phyloP scores from a whole-genome alignment of 2,329 filamentous ascomycete genomes.

The Diplodia scrobiculata region DNA sequence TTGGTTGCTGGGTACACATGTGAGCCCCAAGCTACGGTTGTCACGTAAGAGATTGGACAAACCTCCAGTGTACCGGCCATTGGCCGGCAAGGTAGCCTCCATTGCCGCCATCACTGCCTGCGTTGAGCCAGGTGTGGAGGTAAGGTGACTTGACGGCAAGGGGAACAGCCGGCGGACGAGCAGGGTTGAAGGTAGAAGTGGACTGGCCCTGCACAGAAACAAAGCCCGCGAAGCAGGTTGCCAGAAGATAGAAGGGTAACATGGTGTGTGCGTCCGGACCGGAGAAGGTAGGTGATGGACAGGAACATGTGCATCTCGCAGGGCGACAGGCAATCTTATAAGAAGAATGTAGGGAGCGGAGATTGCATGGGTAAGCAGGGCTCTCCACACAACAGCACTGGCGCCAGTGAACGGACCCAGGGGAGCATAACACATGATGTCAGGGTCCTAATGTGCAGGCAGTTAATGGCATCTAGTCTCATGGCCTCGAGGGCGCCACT shows the following conservation, averaged over 20 bases:
- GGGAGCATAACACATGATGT: constrained; percentile 30
- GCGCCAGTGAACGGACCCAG: constrained; percentile 23
- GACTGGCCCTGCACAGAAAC: constrained; percentile 52
- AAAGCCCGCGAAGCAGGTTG: constrained; percentile 19
- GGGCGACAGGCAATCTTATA: constrained; percentile 24
- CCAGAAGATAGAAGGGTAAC: constrained; percentile 20
- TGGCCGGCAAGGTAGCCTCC: constrained; percentile 68
- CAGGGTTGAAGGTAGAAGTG: constrained; percentile 59
- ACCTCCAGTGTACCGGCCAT: constrained; percentile 72
- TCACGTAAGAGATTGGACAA: not conserved
- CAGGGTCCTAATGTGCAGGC: constrained; percentile 27
- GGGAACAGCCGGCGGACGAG: constrained; percentile 68
- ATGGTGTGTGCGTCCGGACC: constrained; percentile 26
- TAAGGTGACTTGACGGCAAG: constrained; percentile 76
- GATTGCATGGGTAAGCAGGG: constrained; percentile 25
- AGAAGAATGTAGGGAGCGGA: constrained; percentile 6
- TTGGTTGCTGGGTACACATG: constrained; percentile 49
- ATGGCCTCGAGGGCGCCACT: constrained; percentile 26
- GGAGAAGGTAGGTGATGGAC: constrained; percentile 25
- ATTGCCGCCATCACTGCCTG: constrained; percentile 62
- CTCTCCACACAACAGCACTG: constrained; percentile 25
- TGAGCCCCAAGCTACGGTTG: not conserved
- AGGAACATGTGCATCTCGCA: constrained; percentile 1
- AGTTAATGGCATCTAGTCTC: constrained; percentile 22
- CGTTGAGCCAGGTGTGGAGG: constrained; percentile 64